Evolutionary conservation across 2,329 filamentous ascomycete species (phyloP).

Genomic region (Xylariaceae sp.): DNA sequence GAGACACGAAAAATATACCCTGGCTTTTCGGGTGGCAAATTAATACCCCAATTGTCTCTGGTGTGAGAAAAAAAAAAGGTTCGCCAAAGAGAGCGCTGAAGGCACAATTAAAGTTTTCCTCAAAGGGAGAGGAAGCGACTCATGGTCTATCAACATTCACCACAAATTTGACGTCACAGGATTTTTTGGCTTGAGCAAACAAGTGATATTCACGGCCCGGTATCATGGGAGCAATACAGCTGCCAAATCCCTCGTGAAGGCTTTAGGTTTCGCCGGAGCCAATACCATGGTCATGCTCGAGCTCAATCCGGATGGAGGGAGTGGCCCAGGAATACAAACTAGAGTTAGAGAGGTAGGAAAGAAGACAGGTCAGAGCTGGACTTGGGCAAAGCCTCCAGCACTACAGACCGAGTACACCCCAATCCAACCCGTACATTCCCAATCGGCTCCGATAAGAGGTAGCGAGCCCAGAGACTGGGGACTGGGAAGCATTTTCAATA

Average conservation of each 20-base stretch:
- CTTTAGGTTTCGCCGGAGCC: neutral
- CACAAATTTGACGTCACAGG: neutral
- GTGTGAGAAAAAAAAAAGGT: neutral
- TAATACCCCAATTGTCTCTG: neutral
- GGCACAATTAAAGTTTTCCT: neutral
- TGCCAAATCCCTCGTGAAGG: neutral
- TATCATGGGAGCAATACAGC: neutral
- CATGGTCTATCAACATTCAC: neutral
- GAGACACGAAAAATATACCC: neutral
- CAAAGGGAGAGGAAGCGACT: neutral
- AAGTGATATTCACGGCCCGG: neutral
- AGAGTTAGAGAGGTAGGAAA: neutral
- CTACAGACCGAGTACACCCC: neutral
- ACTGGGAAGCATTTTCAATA: neutral
- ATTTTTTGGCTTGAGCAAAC: neutral
- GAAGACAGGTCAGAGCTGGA: neutral
- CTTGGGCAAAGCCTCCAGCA: neutral
- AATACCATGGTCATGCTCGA: neutral
- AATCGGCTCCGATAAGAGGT: neutral
- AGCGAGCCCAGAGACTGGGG: neutral
- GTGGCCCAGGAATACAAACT: neutral
- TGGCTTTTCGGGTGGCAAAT: neutral
- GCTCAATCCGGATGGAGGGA: neutral
- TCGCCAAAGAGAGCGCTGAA: neutral
- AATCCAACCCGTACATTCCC: neutral